Base-by-base conservation (phyloP, 2,329 filamentous ascomycete species). In the Epichloe glyceriae region DNA sequence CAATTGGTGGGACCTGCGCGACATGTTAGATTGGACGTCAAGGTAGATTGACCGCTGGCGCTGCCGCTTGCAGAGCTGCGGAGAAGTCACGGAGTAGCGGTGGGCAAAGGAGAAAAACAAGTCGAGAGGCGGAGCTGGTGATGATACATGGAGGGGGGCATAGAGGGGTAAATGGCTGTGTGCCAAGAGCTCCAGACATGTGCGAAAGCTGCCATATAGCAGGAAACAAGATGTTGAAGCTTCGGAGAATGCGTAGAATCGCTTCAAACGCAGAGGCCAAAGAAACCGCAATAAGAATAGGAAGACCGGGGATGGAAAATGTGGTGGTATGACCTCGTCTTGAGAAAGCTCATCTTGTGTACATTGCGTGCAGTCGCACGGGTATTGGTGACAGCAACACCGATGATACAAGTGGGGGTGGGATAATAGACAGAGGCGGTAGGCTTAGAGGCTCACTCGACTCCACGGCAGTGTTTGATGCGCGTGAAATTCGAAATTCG, bases 1-100 rank as follows among this genome's bases (percentile, higher is more conserved):
- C 56, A 79, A 65, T 59, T 80, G 75, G 53, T 77, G 71, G 54
- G 75, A 71, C 70, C 77, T 82, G 52, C 45, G 52, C 17, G 50
- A 50, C 39, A 50, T 49, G 46, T 50, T 38, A 50, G 52, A 17
- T 12, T 34, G 17, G 20, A 19, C 8, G 47, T 51, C 44, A 54
- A 51, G 35, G 48, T 22, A 54, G 38, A 47, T 54, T 38, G 53
- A 51, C 39, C 51, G 54, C 51, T 52, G 55, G 53, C 53, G 56
- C 49, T 33, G 43, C 48, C 52, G 26, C 50, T 41, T 11, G 26
- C 1, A 46, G 17, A 41, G 34, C 38, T 44, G 50, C 49, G 30
- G 26, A 38, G 26, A 38, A 33, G 37, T 38, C 22, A 40, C 47
- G 40, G 38, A 50, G 22, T 46, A 41, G 46, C 47, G 50, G 47